Evolutionary conservation across 306 rosid genomes (phyloP).

Genomic region (Hippophae gyantsensis): DNA sequence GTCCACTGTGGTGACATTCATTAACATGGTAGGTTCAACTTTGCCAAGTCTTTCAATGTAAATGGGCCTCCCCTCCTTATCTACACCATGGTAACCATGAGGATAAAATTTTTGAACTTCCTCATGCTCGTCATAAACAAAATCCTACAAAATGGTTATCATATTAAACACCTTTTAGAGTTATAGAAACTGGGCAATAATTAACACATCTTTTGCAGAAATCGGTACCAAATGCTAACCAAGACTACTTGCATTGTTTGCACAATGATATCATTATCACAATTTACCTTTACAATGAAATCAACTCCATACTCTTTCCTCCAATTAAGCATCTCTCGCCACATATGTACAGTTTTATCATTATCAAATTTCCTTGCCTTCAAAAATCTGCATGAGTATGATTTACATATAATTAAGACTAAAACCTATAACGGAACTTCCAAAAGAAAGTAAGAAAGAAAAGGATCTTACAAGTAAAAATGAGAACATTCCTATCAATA

Average conservation of each 20-base stretch:
- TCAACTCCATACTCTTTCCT: slow-evolving; percentile 66
- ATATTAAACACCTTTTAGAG: not conserved
- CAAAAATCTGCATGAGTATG: slow-evolving; percentile 56
- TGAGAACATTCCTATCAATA: too few species aligned
- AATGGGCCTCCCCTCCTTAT: slow-evolving; percentile 83
- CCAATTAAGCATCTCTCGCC: slow-evolving; percentile 92
- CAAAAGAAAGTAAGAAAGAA: too few species aligned
- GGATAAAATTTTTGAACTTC: slow-evolving; percentile 80
- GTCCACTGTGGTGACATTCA: slow-evolving; percentile 78
- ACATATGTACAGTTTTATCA: slow-evolving; percentile 79
- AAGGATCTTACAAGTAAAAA: too few species aligned
- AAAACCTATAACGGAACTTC: not conserved
- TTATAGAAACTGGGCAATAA: not conserved
- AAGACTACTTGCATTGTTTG: too few species aligned
- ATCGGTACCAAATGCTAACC: not conserved
- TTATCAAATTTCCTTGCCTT: slow-evolving; percentile 88
- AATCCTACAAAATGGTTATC: slow-evolving; percentile 45
- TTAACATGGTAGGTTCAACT: slow-evolving; percentile 71
- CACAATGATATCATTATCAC: not conserved
- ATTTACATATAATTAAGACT: slow-evolving; percentile 11
- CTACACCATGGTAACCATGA: slow-evolving; percentile 95
- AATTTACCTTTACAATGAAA: slow-evolving; percentile 61
- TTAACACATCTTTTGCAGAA: slow-evolving; percentile 10
- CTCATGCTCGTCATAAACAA: slow-evolving; percentile 60
- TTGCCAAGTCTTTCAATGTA: slow-evolving; percentile 92